These are phyloP conservation scores for Pestalotiopsis sp. DNA, from an alignment of 2,329 filamentous ascomycete genomes.

Conservation along the genomic window DNA sequence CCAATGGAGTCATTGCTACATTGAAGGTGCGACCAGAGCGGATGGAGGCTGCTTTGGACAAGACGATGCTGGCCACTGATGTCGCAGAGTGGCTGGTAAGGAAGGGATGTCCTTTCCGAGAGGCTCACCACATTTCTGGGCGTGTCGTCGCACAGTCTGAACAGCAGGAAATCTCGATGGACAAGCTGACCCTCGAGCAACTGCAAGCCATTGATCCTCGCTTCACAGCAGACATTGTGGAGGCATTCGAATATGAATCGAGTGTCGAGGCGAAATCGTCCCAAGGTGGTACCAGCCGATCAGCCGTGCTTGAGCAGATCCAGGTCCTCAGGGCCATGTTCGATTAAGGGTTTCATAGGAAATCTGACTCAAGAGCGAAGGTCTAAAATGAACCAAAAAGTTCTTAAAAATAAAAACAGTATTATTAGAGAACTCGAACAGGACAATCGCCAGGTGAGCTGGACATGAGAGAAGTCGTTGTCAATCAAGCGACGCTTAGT, in stretches of 20 bases:
- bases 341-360: conserved; percentile 25
- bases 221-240: conserved; percentile 66
- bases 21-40: conserved; percentile 65
- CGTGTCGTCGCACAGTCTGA: conserved; percentile 71
- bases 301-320: conserved; percentile 62
- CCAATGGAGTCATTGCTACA: conserved; percentile 70
- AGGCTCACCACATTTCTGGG: conserved; percentile 77
- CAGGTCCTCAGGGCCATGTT: conserved; percentile 30
- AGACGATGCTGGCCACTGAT: conserved; percentile 73
- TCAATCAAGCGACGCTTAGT: not conserved
- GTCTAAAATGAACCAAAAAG: conserved; percentile 1
- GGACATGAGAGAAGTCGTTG: not conserved
- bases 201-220: conserved; percentile 66
- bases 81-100: conserved; percentile 62
- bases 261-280: conserved; percentile 68
- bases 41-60: conserved; percentile 69
- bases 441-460: conserved; percentile 3
- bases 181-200: conserved; percentile 60
- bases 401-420: conserved; percentile 4
- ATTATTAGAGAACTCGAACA: conserved; percentile 7
- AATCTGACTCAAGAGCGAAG: conserved; percentile 18
- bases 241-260: conserved; percentile 69
- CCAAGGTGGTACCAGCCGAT: conserved; percentile 59
- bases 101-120: conserved; percentile 71
- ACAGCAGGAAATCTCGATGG: conserved; percentile 63